phyloP scores from a whole-genome alignment of 169 alveolate species.

The Cryptosporidium parvum region DNA sequence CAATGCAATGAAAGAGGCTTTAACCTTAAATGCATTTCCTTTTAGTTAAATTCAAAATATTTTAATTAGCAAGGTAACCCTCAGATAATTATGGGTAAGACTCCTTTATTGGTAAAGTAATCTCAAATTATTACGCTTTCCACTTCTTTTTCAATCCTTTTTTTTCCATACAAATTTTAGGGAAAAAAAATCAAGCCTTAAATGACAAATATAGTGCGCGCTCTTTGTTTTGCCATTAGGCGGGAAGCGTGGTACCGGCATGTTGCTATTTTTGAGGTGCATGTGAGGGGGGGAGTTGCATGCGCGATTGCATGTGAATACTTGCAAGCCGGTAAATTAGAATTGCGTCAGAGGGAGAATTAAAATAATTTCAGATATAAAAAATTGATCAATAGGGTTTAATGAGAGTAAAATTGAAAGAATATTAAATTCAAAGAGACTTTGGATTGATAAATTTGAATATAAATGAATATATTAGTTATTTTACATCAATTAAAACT shows the following conservation, averaged over 20 bases:
- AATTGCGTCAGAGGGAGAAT: conserved; percentile 9
- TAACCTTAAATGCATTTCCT: not conserved
- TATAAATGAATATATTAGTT: not conserved
- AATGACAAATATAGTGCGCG: not conserved
- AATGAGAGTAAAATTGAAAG: not conserved
- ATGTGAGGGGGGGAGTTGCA: conserved; percentile 11
- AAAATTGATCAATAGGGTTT: not conserved
- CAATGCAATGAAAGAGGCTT: not conserved
- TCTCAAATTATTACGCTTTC: not conserved
- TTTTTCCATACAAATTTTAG: not conserved
- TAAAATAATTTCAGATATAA: conserved; percentile 10
- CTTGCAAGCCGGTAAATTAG: not conserved
- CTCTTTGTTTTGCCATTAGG: not conserved
- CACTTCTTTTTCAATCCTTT: not conserved
- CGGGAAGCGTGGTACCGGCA: conserved; percentile 18
- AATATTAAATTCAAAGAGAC: not conserved
- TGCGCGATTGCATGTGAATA: not conserved
- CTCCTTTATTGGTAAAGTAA: not conserved
- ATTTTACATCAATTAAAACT: not conserved
- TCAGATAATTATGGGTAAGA: not conserved
- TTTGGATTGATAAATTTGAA: not conserved
- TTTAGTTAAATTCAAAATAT: not conserved
- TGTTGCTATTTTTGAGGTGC: not conserved
- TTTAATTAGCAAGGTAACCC: not conserved
- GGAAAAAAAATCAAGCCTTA: not conserved